Percentiles rank a stretch among this genome's conserved stretches.
phyloP scores from a whole-genome alignment of 805 yeast species.

The Teunomyces gatunensis region DNA sequence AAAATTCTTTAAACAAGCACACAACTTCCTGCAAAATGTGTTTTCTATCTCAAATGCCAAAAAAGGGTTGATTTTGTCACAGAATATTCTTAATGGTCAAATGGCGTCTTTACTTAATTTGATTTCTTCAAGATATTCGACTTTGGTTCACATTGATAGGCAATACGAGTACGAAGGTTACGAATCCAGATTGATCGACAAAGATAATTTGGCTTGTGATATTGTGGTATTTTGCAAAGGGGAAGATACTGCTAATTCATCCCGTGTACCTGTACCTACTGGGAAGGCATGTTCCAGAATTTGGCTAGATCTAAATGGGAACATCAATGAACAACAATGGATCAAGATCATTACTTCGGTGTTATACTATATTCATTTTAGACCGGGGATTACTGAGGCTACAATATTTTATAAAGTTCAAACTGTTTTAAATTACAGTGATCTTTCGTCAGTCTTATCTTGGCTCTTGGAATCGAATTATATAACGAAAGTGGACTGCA shows the following conservation, averaged over 20 bases:
- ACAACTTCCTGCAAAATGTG: slow-evolving; percentile 44
- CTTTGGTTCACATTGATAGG: slow-evolving; percentile 45
- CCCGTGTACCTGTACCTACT: slow-evolving; percentile 47
- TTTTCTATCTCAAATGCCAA: slow-evolving; percentile 38
- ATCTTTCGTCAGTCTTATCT: slow-evolving; percentile 25
- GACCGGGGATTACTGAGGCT: slow-evolving; percentile 34
- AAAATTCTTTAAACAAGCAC: slow-evolving; percentile 44
- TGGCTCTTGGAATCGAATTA: slow-evolving; percentile 45
- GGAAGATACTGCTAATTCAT: neutral
- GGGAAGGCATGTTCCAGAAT: slow-evolving; percentile 62
- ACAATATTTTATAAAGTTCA: slow-evolving; percentile 24
- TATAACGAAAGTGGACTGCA: slow-evolving; percentile 26
- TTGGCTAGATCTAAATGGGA: slow-evolving; percentile 71
- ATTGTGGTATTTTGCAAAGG: slow-evolving; percentile 39
- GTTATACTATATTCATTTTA: slow-evolving; percentile 29
- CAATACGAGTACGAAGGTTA: slow-evolving; percentile 57
- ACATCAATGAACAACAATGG: slow-evolving; percentile 63
- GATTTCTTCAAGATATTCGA: slow-evolving; percentile 29
- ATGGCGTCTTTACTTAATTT: slow-evolving; percentile 61
- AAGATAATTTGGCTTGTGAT: slow-evolving; percentile 64
- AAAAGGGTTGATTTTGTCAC: slow-evolving; percentile 55
- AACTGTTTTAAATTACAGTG: slow-evolving; percentile 27
- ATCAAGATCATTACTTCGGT: slow-evolving; percentile 48
- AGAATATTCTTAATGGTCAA: slow-evolving; percentile 58
- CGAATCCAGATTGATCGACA: slow-evolving; percentile 72